A percentile compares a stretch with the other conserved stretches of the same genome.
These are phyloP conservation scores for Yamadazyma akitaensis DNA, from an alignment of 805 yeast genomes.

Conservation along the genomic window DNA sequence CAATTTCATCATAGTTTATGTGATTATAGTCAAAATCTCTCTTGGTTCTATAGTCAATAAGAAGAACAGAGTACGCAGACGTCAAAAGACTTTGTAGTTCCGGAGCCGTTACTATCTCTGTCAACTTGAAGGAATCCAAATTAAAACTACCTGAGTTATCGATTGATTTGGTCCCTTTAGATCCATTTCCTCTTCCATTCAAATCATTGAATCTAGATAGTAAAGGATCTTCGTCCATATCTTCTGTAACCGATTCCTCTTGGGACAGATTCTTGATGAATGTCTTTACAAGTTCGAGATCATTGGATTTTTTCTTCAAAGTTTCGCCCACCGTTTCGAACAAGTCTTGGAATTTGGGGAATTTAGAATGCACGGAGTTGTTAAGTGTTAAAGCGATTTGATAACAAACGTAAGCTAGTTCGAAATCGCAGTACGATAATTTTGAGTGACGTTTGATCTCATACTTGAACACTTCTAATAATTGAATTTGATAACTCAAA, in stretches of 20 bases:
- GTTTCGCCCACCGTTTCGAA: constrained; percentile 16
- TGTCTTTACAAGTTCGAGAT: background rate
- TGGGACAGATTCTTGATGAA: background rate
- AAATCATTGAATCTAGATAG: constrained; percentile 24
- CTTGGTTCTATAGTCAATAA: constrained; percentile 70
- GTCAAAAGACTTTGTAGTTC: constrained; percentile 16
- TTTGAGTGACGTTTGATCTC: constrained; percentile 26
- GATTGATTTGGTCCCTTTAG: background rate
- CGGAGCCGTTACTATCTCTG: constrained; percentile 19
- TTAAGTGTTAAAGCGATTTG: constrained; percentile 6
- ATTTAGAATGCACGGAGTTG: constrained; percentile 7
- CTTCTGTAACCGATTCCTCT: background rate
- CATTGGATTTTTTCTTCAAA: constrained; percentile 14
- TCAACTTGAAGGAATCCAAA: constrained; percentile 12
- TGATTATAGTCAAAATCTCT: constrained; percentile 61
- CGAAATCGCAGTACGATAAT: constrained; percentile 37
- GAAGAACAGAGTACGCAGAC: constrained; percentile 32
- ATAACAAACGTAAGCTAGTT: constrained; percentile 31
- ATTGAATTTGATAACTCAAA: constrained; percentile 25
- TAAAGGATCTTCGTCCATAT: constrained; percentile 19
- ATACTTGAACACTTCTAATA: constrained; percentile 33
- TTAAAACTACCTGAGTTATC: background rate
- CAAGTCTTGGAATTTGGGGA: constrained; percentile 17
- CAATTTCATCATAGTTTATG: constrained; percentile 53
- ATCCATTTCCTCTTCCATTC: background rate